Conservation (phyloP, 1,284 basidiomycete species). For the Fomitiporia mediterranea region DNA sequence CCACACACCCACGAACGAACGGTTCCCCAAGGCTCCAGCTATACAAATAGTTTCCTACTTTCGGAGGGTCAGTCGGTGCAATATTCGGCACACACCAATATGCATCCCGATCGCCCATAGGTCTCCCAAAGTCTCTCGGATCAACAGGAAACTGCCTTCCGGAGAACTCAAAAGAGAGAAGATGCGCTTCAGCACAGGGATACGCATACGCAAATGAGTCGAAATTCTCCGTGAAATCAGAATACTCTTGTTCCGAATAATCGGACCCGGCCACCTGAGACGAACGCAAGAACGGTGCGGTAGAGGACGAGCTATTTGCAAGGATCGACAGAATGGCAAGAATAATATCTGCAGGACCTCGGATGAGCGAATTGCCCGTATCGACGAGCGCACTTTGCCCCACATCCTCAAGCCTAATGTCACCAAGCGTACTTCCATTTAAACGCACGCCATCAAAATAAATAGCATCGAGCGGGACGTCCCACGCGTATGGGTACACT, state of each 20-base stretch:
- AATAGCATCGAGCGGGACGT: conserved; percentile 51
- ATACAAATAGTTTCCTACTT: conserved; percentile 31
- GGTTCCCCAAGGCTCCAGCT: conserved; percentile 40
- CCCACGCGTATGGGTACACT: conserved; percentile 45
- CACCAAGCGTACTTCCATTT: conserved; percentile 33
- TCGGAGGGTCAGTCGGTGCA: conserved; percentile 48
- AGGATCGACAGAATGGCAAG: conserved; percentile 37
- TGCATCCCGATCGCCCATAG: conserved; percentile 34
- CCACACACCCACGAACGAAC: conserved; percentile 37
- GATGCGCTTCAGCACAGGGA: conserved; percentile 46
- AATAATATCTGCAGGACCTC: conserved; percentile 50
- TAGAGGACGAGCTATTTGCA: conserved; percentile 26
- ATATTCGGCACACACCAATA: conserved; percentile 45
- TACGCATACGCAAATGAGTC: conserved; percentile 24
- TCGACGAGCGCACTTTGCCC: conserved; percentile 48
- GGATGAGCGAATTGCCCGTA: conserved; percentile 55
- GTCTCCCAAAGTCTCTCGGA: conserved; percentile 55
- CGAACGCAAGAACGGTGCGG: conserved; percentile 27
- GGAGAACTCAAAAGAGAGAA: conserved; percentile 55
- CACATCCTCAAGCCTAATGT: conserved; percentile 28
- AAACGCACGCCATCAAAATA: conserved; percentile 50
- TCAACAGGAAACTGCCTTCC: conserved; percentile 62
- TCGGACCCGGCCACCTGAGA: conserved; percentile 23
- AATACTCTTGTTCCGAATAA: conserved; percentile 24
- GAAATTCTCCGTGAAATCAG: conserved; percentile 21